phyloP scores from a whole-genome alignment of 2,329 filamentous ascomycete species.

The Meredithiella fracta region DNA sequence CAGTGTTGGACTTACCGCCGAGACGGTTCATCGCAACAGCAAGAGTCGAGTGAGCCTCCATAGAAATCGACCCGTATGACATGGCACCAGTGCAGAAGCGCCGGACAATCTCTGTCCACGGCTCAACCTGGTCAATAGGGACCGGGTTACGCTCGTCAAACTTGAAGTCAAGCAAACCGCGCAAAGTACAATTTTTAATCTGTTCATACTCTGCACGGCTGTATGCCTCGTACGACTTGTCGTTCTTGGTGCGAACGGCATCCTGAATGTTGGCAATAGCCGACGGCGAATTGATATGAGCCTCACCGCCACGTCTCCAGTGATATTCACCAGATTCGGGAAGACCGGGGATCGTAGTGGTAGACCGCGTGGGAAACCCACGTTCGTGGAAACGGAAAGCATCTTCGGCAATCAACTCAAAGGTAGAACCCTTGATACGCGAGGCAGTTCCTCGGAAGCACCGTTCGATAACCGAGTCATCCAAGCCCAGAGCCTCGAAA shows the following conservation, averaged over 20 bases:
- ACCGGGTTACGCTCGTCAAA: conserved; percentile 75
- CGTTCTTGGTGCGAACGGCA: conserved; percentile 89
- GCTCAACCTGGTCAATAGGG: conserved; percentile 90
- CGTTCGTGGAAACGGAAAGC: conserved; percentile 90
- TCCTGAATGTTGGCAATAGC: conserved; percentile 96
- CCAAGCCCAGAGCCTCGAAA: conserved; percentile 86
- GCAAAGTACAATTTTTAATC: conserved; percentile 89
- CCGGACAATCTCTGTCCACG: conserved; percentile 94
- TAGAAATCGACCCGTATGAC: conserved; percentile 97
- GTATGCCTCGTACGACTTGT: conserved; percentile 96
- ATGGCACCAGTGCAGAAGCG: conserved; percentile 95
- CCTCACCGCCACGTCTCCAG: conserved; percentile 91
- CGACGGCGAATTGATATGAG: conserved; percentile 86
- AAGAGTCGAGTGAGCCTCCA: conserved; percentile 93
- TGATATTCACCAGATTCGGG: conserved; percentile 93
- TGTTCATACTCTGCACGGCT: conserved; percentile 85
- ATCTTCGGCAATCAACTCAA: conserved; percentile 84
- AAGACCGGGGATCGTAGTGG: conserved; percentile 61
- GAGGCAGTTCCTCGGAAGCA: conserved; percentile 92
- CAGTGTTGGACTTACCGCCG: conserved; percentile 93
- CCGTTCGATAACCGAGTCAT: conserved; percentile 79
- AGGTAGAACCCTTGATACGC: conserved; percentile 85
- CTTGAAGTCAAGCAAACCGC: conserved; percentile 88
- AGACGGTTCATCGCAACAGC: conserved; percentile 94
- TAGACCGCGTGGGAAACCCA: conserved; percentile 69